Conservation (phyloP, 345 rosid species). For the Isatis tinctoria region DNA sequence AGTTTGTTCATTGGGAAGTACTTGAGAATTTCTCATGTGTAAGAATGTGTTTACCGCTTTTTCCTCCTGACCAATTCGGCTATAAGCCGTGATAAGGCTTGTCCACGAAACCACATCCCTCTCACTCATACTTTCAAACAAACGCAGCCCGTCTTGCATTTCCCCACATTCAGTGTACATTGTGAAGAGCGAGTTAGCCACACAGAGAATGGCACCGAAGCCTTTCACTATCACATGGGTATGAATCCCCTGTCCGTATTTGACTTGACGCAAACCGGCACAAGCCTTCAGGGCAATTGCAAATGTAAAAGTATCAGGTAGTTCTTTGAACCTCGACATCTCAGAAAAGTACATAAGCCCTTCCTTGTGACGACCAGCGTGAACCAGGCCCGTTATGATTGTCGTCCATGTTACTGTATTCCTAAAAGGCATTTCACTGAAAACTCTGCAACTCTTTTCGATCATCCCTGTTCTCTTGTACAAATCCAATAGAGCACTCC, state of each 20-base stretch:
- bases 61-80: conserved; percentile 55
- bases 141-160: conserved; percentile 45
- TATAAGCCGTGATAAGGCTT: conserved; percentile 46
- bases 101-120: conserved; percentile 90
- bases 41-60: conserved; percentile 54
- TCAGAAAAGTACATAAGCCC: conserved; percentile 59
- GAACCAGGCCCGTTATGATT: conserved; percentile 71
- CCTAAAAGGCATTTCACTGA: conserved; percentile 57
- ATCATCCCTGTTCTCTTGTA: conserved; percentile 51
- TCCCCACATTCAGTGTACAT: conserved; percentile 84
- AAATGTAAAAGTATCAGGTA: conserved; percentile 50
- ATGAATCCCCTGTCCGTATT: conserved; percentile 73
- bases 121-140: conserved; percentile 57
- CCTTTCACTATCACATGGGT: conserved; percentile 54
- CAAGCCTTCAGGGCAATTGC: conserved; percentile 76
- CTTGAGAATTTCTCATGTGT: conserved; percentile 51
- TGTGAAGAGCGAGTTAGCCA: conserved; percentile 63
- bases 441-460: conserved; percentile 51
- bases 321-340: conserved; percentile 52
- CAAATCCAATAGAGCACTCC: conserved; percentile 69
- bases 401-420: conserved; percentile 87
- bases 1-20: conserved; percentile 64
- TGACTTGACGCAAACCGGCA: conserved; percentile 57
- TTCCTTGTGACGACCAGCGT: conserved; percentile 45
- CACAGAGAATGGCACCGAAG: conserved; percentile 45